phyloP scores from a whole-genome alignment of 306 rosid genomes.

The Vigna reflexopilosa region DNA sequence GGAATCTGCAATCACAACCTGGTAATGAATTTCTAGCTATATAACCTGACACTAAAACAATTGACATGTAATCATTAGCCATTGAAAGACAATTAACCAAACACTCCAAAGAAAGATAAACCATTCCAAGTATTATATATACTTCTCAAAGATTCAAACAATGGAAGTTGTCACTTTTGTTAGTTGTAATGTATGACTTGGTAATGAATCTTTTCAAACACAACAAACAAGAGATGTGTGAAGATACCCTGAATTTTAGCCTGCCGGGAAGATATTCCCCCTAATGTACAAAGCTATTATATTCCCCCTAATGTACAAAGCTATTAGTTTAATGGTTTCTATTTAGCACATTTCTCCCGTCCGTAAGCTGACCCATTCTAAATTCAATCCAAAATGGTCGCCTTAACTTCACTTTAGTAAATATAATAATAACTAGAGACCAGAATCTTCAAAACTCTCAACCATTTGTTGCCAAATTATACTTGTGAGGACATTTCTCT shows the following conservation, averaged over 20 bases:
- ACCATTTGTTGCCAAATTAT: background rate
- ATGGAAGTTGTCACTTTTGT: background rate
- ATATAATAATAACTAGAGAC: background rate
- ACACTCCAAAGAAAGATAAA: background rate
- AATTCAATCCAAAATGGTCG: background rate
- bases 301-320: background rate
- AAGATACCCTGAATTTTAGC: background rate
- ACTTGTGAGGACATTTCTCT: conserved; percentile 3
- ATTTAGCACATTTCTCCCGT: background rate
- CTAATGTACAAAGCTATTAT: background rate
- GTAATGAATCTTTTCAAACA: background rate
- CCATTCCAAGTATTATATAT: background rate
- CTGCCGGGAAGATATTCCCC: background rate
- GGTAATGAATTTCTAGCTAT: background rate
- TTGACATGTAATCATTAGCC: background rate
- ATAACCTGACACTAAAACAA: background rate
- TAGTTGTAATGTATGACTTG: background rate
- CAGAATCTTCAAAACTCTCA: conserved; percentile 2
- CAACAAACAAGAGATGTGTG: background rate
- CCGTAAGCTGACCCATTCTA: background rate
- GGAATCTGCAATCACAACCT: background rate
- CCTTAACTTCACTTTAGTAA: background rate
- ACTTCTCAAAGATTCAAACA: background rate
- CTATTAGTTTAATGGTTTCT: background rate
- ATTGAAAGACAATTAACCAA: background rate